These are phyloP conservation scores for Starmerella apis DNA, from an alignment of 805 yeast genomes.

Conservation along the genomic window DNA sequence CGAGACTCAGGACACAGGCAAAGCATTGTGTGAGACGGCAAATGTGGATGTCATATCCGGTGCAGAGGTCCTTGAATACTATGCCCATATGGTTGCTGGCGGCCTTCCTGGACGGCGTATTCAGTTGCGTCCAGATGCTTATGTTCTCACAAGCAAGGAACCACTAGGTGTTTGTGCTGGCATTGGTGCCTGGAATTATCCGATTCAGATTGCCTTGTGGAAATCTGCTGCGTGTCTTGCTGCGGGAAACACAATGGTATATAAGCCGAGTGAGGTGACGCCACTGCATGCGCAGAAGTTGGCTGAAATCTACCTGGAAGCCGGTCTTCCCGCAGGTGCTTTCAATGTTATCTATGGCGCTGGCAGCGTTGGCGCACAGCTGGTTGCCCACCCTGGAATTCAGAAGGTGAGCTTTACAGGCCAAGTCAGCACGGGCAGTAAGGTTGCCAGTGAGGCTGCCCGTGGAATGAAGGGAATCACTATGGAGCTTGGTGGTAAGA, in stretches of 20 bases:
- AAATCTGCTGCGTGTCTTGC: constrained; percentile 71
- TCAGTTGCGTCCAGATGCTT: constrained; percentile 45
- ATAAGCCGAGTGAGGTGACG: constrained; percentile 63
- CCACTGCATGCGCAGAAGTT: constrained; percentile 56
- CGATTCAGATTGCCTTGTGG: constrained; percentile 62
- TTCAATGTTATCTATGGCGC: constrained; percentile 58
- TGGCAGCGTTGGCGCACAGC: constrained; percentile 55
- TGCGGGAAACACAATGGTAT: constrained; percentile 60
- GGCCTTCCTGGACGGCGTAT: constrained; percentile 49
- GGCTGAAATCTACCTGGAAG: constrained; percentile 47
- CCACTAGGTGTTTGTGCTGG: constrained; percentile 58
- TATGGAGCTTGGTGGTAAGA: constrained; percentile 87
- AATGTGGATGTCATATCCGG: constrained; percentile 40
- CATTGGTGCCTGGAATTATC: constrained; percentile 63
- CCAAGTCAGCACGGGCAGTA: constrained; percentile 76
- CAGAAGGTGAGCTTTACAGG: constrained; percentile 89
- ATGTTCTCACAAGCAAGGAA: constrained; percentile 58
- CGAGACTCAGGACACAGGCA: constrained; percentile 70
- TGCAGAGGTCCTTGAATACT: constrained; percentile 45
- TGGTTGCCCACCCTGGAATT: constrained; percentile 52
- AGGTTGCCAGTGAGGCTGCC: constrained; percentile 64
- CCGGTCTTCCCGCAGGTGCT: constrained; percentile 67
- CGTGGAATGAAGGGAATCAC: constrained; percentile 69
- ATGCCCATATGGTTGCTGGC: constrained; percentile 64
- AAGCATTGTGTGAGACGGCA: constrained; percentile 54